Evolutionary conservation across 768 basidiomycete genomes (phyloP).

Genomic region (Rhodotorula kratochvilovae): DNA sequence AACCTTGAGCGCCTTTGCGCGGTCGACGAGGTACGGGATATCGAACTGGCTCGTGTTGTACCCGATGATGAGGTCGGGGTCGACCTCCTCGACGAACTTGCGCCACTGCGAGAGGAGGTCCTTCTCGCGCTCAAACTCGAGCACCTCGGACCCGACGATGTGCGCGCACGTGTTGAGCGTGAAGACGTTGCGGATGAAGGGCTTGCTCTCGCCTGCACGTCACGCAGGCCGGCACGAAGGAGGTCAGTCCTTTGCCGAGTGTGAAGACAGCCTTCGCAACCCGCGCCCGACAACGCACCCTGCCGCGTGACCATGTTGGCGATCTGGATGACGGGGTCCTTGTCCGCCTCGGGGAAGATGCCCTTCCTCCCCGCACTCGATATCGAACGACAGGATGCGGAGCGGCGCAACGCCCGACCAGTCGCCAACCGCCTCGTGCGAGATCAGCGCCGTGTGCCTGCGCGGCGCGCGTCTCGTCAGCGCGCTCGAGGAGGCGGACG

Average conservation of each 20-base stretch:
- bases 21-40: constrained; percentile 89
- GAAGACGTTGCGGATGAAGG: constrained; percentile 94
- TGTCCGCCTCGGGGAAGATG: constrained; percentile 84
- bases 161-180: constrained; percentile 89
- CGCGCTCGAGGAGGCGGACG: constrained; percentile 2
- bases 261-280: not conserved
- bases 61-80: constrained; percentile 93
- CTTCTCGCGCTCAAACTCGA: constrained; percentile 70
- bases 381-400: constrained; percentile 94
- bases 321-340: constrained; percentile 96
- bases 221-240: not conserved
- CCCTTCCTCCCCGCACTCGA: constrained; percentile 98
- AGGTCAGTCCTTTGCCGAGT: too few species aligned
- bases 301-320: constrained; percentile 98
- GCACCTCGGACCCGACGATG: constrained; percentile 96
- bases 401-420: constrained; percentile 92
- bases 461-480: not conserved
- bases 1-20: constrained; percentile 75
- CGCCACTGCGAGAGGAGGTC: constrained; percentile 78
- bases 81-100: constrained; percentile 79
- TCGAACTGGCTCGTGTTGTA: constrained; percentile 95
- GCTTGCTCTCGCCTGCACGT: constrained; percentile 71
- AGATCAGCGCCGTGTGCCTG: constrained; percentile 80
- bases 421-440: constrained; percentile 81
- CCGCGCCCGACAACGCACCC: constrained; percentile 55